phyloP scores from a whole-genome alignment of 176 grass and related monocot genomes.

The Triticum aestivum region IWGSC_CS_RefSeq_v2.1 NC_057798.1:252473987-252474486 shows the following conservation, averaged over 20 bases:
- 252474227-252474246: constrained; percentile 66
- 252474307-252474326: constrained; percentile 29
- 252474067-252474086: constrained; percentile 79
- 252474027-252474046: constrained; percentile 71
- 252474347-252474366: no score
- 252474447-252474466: constrained; percentile 53
- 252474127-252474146: constrained; percentile 82
- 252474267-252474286: constrained; percentile 64
- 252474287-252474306: constrained; percentile 73
- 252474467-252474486: constrained; percentile 35
- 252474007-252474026: constrained; percentile 68
- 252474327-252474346: background rate
- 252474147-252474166: constrained; percentile 99
- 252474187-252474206: constrained; percentile 87
- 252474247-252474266: constrained; percentile 69
- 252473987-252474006: constrained; percentile 12
- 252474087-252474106: constrained; percentile 91
- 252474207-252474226: constrained; percentile 55
- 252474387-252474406: background rate
- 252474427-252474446: constrained; percentile 64
- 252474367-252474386: background rate
- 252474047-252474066: constrained; percentile 88
- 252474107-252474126: constrained; percentile 65
- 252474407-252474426: constrained; percentile 70
- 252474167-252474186: constrained; percentile 69